Evolutionary conservation across 1,284 basidiomycete species (phyloP).

Genomic region (Cryptococcus maquisensis): DNA sequence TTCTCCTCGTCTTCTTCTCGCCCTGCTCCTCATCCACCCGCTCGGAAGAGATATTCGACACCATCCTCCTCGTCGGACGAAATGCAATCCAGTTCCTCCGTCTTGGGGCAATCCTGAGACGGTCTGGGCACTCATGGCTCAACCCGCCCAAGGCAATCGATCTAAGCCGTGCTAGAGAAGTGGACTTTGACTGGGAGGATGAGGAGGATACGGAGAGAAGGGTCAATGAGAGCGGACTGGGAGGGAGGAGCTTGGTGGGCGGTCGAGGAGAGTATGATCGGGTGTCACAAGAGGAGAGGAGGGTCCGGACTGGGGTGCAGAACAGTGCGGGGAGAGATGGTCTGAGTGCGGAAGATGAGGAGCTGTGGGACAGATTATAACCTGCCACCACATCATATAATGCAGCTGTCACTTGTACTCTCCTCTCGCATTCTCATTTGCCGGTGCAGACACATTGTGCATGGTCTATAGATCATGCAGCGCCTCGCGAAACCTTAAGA

Average conservation of each 20-base stretch:
- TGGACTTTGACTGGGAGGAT: constrained; percentile 61
- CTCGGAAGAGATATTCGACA: constrained; percentile 84
- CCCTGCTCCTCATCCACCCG: constrained; percentile 43
- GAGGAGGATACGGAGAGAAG: constrained; percentile 53
- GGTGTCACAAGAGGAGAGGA: constrained; percentile 1
- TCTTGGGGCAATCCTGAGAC: constrained; percentile 80
- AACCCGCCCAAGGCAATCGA: constrained; percentile 88
- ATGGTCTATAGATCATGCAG: too few species aligned
- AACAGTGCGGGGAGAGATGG: constrained; percentile 31
- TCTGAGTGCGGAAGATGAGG: constrained; percentile 40
- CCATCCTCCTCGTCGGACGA: constrained; percentile 77
- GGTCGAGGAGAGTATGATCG: constrained; percentile 19
- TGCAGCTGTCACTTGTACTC: too few species aligned
- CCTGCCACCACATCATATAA: not conserved
- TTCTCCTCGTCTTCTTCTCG: constrained; percentile 72
- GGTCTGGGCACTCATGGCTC: constrained; percentile 91
- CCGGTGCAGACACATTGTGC: too few species aligned
- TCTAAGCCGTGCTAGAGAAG: constrained; percentile 55
- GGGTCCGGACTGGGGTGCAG: constrained; percentile 22
- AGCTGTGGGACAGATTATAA: constrained; percentile 38
- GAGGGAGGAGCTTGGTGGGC: constrained; percentile 17
- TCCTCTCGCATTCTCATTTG: too few species aligned
- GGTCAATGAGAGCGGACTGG: not conserved
- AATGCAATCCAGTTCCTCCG: constrained; percentile 88
- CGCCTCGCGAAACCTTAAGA: too few species aligned